Base-by-base conservation (phyloP, 176 grass and related monocot genomes). In the Poa pratensis region DNA sequence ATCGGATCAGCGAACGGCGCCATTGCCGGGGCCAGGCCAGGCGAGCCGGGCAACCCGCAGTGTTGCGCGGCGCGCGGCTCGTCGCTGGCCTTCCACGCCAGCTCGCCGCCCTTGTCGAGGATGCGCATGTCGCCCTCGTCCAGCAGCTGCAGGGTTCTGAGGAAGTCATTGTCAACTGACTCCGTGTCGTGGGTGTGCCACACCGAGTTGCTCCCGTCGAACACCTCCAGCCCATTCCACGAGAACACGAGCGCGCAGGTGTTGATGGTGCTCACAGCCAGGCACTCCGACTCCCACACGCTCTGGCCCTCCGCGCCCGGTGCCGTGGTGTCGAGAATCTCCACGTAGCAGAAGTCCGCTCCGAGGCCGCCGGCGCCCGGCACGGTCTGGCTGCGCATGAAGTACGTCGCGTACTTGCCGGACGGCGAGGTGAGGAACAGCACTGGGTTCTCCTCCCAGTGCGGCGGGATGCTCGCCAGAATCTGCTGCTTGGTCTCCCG, bases 91-190 rank as follows among this genome's bases (percentile, higher is more conserved):
- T 95, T 93, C 96, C 96, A 98, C 42, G 96, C 93, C 1, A 98
- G 86, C 87, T 98, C 89, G 15, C 93, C 96, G 15, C 89, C 83
- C 89, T 94, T 93, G 87, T 98, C 93, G 42, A 88, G 93, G 83
- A 98, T 98, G 60, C 96, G 89, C 96, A 98, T 95, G 87, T 98
- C 93, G 15, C 96, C 96, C 76, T 92, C 84, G 77, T 98, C 96
- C 34, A 98, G 91, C 26, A 98, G 83, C 85, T 98, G 77, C 49
- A 98, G 68, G n/a, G 87, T 92, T 51, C 87, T 20, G 34, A 98
- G 80, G 89, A 92, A 92, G 83, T 89, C 71, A 5, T 87, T 23
- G 20, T 83, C 63, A 14, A 80, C 87, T 17, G 95, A 98, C 46
- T 14, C 60, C 0, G 96, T 68, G 81, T 86, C 79, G 15, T 86